Percentiles rank a stretch among this genome's conserved stretches.
Conservation (phyloP, 371 early-diverging fungal genomes). For the Enteropsectra breve region DNA sequence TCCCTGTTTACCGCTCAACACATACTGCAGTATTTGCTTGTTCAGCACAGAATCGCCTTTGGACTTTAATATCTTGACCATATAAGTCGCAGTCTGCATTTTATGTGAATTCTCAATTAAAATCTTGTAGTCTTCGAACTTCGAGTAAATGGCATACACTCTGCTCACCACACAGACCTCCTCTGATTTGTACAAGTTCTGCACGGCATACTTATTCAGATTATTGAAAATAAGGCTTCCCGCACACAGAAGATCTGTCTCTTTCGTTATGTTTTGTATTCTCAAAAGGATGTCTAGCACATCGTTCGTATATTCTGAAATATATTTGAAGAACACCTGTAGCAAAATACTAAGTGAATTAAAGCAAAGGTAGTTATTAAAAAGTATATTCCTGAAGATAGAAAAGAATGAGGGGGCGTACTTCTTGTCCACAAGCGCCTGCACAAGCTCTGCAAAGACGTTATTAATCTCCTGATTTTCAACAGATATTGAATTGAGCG, state of each 20-base stretch:
- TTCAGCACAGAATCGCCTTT: not conserved
- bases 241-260: not conserved
- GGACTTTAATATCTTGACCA: constrained; percentile 26
- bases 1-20: not conserved
- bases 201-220: not conserved
- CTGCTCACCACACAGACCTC: not conserved
- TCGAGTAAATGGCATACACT: not conserved
- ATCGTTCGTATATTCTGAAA: not conserved
- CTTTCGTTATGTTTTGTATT: not conserved
- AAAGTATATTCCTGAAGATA: constrained; percentile 7
- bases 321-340: constrained; percentile 4
- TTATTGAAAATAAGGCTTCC: not conserved
- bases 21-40: not conserved
- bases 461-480: constrained; percentile 1
- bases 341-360: constrained; percentile 25
- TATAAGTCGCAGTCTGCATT: constrained; percentile 22
- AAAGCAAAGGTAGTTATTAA: constrained; percentile 34
- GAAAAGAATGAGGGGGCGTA: constrained; percentile 16
- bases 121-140: not conserved
- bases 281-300: not conserved
- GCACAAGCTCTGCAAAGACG: constrained; percentile 17
- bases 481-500: not conserved
- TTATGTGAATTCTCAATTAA: not conserved
- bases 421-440: constrained; percentile 28
- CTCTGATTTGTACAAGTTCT: not conserved